phyloP scores from a whole-genome alignment of 169 alveolate species.

The Plasmodium fragile region DNA sequence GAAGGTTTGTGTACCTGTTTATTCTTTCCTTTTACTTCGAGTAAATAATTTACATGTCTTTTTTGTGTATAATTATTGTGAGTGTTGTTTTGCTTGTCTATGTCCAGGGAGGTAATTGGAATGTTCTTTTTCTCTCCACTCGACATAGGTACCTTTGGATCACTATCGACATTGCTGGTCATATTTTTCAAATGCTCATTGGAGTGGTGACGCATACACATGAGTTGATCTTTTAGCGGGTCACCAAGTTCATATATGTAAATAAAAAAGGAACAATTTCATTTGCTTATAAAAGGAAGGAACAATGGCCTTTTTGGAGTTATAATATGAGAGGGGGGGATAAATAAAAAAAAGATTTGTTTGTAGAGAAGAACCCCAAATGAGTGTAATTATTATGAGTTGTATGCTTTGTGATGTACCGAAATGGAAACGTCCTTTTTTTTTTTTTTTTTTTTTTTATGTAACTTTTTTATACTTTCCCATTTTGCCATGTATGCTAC shows the following conservation, averaged over 20 bases:
- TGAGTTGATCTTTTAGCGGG: background rate
- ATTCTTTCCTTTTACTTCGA: conserved; percentile 13
- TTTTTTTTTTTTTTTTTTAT: background rate
- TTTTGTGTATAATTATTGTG: background rate
- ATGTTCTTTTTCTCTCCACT: conserved; percentile 6
- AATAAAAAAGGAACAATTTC: background rate
- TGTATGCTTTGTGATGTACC: background rate
- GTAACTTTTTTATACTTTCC: background rate
- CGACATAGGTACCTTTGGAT: conserved; percentile 5
- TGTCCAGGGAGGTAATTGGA: background rate
- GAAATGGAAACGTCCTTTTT: background rate
- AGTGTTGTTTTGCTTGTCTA: conserved; percentile 2
- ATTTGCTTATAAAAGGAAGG: background rate
- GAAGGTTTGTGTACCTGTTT: background rate
- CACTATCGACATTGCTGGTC: background rate
- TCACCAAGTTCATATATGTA: background rate
- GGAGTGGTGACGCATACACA: background rate
- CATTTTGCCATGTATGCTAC: background rate
- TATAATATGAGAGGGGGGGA: background rate
- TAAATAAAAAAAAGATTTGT: background rate
- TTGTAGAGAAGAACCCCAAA: background rate
- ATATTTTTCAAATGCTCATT: conserved; percentile 10
- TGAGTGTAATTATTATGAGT: background rate
- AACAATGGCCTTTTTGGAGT: background rate
- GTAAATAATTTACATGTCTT: background rate